Conservation (phyloP, 2,329 filamentous ascomycete genomes). For the Talaromyces sp. region DNA sequence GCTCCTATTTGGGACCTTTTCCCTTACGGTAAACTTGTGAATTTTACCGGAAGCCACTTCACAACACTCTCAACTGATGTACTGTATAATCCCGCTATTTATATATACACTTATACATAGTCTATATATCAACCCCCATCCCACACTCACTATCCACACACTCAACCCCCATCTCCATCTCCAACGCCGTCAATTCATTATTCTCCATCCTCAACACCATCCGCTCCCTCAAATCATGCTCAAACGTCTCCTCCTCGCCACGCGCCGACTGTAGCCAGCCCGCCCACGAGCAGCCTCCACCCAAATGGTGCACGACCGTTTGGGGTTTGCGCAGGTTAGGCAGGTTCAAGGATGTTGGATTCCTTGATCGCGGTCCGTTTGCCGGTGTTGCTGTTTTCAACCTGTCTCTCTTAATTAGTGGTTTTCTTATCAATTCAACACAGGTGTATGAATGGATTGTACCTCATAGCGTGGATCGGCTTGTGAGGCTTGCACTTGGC, state of each 20-base stretch:
- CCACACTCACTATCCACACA: constrained; percentile 5
- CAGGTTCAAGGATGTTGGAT: constrained; percentile 22
- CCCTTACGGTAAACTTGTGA: too few relatives aligned
- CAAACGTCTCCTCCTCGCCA: constrained; percentile 7
- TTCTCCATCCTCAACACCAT: not conserved
- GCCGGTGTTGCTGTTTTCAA: constrained; percentile 22
- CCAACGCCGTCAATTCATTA: constrained; percentile 5
- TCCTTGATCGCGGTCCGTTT: constrained; percentile 26
- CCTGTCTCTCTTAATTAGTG: too few relatives aligned
- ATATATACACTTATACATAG: not conserved
- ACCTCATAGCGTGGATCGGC: constrained; percentile 36
- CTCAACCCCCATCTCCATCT: constrained; percentile 5
- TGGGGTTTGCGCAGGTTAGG: constrained; percentile 5
- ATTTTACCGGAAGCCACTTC: too few relatives aligned
- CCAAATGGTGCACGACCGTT: not conserved
- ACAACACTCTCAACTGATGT: too few relatives aligned
- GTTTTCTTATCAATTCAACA: too few relatives aligned
- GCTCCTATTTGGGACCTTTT: too few relatives aligned
- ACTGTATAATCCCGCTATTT: not conserved
- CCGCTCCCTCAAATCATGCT: not conserved
- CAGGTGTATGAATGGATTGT: too few relatives aligned
- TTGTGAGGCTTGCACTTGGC: constrained; percentile 30
- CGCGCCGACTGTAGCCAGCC: constrained; percentile 4
- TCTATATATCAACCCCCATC: not conserved
- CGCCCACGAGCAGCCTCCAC: not conserved